Percentiles rank a stretch among this genome's conserved stretches.
These are phyloP conservation scores for Melampsora americana DNA, from an alignment of 1,284 basidiomycete genomes.

Conservation along the genomic window DNA sequence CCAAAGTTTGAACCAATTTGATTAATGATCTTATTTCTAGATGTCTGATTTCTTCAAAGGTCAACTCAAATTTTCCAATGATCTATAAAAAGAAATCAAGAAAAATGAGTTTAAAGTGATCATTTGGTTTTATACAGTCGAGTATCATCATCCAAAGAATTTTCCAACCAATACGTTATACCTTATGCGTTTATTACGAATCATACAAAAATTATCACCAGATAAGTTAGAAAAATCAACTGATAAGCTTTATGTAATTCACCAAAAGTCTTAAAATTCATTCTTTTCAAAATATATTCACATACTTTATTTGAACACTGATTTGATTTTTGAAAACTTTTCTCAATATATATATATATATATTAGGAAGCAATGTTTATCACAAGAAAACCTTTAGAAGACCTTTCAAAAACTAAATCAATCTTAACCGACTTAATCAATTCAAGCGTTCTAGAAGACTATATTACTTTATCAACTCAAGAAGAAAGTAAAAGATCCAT, in stretches of 20 bases:
- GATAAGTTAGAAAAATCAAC: constrained; percentile 11
- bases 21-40: background rate
- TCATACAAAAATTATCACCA: constrained; percentile 13
- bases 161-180: constrained; percentile 25
- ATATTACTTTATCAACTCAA: background rate
- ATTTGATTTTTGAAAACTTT: background rate
- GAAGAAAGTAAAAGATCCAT: constrained; percentile 1
- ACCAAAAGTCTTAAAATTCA: too few species aligned
- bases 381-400: background rate
- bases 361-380: constrained; percentile 27
- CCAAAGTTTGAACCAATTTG: background rate
- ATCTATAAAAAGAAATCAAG: too few species aligned
- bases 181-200: constrained; percentile 27
- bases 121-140: too few species aligned
- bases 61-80: background rate
- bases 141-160: background rate
- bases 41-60: constrained; percentile 26
- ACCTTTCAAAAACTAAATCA: background rate
- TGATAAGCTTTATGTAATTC: constrained; percentile 19
- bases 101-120: too few species aligned
- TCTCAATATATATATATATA: background rate
- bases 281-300: background rate
- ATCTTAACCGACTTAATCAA: background rate
- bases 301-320: too few species aligned
- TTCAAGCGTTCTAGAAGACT: background rate